Conservation (phyloP, 139 green algal species). For the Monoraphidium neglectum region DNA sequence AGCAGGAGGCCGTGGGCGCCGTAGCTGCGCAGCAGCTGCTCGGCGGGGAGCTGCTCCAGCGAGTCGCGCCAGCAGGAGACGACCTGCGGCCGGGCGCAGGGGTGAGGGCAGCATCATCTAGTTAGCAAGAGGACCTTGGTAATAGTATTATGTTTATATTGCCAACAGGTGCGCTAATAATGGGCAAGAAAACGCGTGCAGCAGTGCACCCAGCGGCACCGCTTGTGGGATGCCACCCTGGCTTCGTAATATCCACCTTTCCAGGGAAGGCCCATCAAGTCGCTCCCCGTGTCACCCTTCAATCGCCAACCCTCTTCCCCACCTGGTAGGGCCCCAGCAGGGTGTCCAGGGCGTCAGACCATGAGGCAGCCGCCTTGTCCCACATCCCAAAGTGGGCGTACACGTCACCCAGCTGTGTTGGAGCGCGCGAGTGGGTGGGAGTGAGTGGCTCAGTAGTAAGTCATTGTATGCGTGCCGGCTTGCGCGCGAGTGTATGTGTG, state of each 20-base stretch:
- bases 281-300: not conserved
- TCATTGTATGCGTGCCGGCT: no score
- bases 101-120: not conserved
- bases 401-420: slow-evolving; percentile 52
- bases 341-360: slow-evolving; percentile 60
- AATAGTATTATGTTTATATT: not conserved
- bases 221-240: no score
- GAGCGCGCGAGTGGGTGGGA: no score
- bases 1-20: slow-evolving; percentile 60
- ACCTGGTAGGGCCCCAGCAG: slow-evolving; percentile 68
- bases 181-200: no score
- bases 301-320: not conserved
- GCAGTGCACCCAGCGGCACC: no score
- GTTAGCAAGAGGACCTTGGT: not conserved
- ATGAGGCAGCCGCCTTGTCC: slow-evolving; percentile 38
- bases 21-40: slow-evolving; percentile 41
- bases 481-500: no score
- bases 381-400: slow-evolving; percentile 65
- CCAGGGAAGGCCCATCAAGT: no score
- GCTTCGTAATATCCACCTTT: no score
- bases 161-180: not conserved
- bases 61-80: slow-evolving; percentile 39
- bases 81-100: slow-evolving; percentile 21
- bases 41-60: not conserved
- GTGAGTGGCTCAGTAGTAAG: no score